Percentiles rank a stretch among this genome's conserved stretches.
Conservation (phyloP, 306 rosid genomes). For the Sphenostylis stenocarpa region DNA sequence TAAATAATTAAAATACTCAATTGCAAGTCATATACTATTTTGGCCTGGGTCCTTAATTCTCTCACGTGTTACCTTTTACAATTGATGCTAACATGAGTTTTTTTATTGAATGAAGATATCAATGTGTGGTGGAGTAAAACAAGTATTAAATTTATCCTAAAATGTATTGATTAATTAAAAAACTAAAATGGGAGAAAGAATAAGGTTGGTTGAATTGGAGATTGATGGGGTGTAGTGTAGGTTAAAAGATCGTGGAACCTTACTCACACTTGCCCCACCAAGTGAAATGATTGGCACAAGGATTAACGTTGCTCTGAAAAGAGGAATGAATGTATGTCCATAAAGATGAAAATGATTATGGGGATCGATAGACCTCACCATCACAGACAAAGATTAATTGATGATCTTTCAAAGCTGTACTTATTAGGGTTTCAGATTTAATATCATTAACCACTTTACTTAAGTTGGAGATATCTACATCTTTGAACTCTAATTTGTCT, state of each 20-base stretch:
- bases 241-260: conserved; percentile 12
- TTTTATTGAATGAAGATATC: too few relatives aligned
- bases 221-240: neutral
- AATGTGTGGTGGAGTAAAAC: too few relatives aligned
- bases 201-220: neutral
- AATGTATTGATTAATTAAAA: neutral
- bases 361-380: conserved; percentile 10
- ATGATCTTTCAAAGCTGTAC: conserved; percentile 5
- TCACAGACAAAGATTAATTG: conserved; percentile 9
- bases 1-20: too few relatives aligned
- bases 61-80: too few relatives aligned
- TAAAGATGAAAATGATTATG: conserved; percentile 33
- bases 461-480: neutral
- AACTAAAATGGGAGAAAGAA: neutral
- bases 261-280: conserved; percentile 29
- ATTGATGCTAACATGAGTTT: too few relatives aligned
- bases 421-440: neutral
- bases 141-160: neutral
- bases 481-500: conserved; percentile 25
- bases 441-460: conserved; percentile 14
- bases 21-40: too few relatives aligned
- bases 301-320: conserved; percentile 5
- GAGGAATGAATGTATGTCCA: conserved; percentile 4
- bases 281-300: conserved; percentile 29
- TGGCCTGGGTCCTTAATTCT: too few relatives aligned